Evolutionary conservation across 2,329 filamentous ascomycete species (phyloP), one percentile per base, ranked within the genome.

Genomic region (Hypomyces rosellus): DNA sequence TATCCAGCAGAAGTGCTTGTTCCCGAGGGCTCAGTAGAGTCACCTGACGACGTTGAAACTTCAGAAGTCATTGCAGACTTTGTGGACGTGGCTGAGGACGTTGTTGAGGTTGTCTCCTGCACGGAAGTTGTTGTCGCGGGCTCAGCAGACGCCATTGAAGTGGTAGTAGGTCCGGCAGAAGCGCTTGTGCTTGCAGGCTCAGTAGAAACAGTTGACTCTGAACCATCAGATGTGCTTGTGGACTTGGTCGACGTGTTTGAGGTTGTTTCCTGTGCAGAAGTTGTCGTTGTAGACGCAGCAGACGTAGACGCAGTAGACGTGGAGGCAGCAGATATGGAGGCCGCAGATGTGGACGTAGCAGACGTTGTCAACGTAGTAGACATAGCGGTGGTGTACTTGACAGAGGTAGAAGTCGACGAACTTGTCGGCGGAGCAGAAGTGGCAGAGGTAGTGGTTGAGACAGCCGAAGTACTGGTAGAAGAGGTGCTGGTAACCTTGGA

Each of bases 401-500:
- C 34, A 13, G 54, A 41, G 8, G 49, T 48, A 7, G 49, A 25
- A 8, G 49, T 45, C 11, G 46, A 42, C 14, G 50, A 50, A 12
- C 57, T 55, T 5, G 48, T 46, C 12, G 54, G 34, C 20, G 45
- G 39, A 44, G 12, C 36, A 34, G 16, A 43, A 18, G 43, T 49
- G 14, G 44, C 15, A 18, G 45, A 33, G 37, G 42, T 48, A 33
- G 49, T 52, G 0, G 52, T 52, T 7, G 56, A 56, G 7, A 51
- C 55, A 22, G 46, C 45, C 14, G 51, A 30, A 33, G 51, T 43
- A 20, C 20, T 20, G 25, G 51, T 49, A 15, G 46, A 34, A 15
- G 51, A 52, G 5, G 49, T 39, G 8, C 45, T 49, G 13, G 51
- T 48, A n/a, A 54, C 53, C 8, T 55, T 41, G 13, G 52, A 57